Percentiles rank a stretch among this genome's conserved stretches.
phyloP scores from a whole-genome alignment of 768 basidiomycete species.

The Psilocybe cubensis region DNA sequence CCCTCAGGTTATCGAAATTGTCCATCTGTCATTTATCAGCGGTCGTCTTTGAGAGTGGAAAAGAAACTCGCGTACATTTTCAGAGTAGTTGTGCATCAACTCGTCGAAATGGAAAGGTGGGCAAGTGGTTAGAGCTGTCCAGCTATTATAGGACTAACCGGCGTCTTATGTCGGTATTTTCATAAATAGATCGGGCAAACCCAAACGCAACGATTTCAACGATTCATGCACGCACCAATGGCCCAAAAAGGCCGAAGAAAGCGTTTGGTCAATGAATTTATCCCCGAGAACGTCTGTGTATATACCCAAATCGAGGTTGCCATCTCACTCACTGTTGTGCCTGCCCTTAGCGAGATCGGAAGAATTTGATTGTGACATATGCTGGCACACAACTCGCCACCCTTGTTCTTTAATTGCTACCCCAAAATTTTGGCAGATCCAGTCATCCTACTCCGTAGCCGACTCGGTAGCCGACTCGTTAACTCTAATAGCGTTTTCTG shows the following conservation, averaged over 20 bases:
- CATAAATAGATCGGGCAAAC: constrained; percentile 7
- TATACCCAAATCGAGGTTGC: constrained; percentile 7
- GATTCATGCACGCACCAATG: constrained; percentile 10
- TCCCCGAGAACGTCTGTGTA: constrained; percentile 8
- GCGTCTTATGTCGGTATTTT: background rate
- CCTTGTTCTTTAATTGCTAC: constrained; percentile 6
- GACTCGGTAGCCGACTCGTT: too few relatives aligned
- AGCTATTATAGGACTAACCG: constrained; percentile 6
- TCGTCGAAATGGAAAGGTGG: background rate
- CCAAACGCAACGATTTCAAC: background rate
- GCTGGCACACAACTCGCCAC: background rate
- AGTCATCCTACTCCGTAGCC: background rate
- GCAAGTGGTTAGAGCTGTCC: background rate
- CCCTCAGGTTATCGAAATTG: too few relatives aligned
- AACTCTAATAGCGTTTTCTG: too few relatives aligned
- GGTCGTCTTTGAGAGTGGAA: background rate
- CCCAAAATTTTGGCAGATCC: constrained; percentile 7
- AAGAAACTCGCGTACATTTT: constrained; percentile 2
- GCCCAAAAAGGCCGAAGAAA: background rate
- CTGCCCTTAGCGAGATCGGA: background rate
- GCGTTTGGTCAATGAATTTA: constrained; percentile 1
- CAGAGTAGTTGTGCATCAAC: background rate
- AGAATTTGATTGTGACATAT: background rate
- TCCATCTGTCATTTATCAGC: too few relatives aligned
- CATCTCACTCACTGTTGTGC: constrained; percentile 3